Evolutionary conservation across 2,329 filamentous ascomycete genomes (phyloP).

Genomic region (Fusarium tuaranense): DNA sequence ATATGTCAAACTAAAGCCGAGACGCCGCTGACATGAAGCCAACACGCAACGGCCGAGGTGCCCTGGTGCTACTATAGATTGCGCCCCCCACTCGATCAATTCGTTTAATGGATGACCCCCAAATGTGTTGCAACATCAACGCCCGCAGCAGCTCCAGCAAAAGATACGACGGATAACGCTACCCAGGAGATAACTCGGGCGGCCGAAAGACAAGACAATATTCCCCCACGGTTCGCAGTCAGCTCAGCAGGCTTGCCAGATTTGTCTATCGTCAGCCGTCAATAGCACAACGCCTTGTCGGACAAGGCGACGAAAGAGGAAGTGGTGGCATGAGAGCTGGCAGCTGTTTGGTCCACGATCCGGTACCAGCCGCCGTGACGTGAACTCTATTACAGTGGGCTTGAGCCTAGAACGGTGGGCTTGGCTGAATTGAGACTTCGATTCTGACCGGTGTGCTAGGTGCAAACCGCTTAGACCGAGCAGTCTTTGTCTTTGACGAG

Average conservation of each 20-base stretch:
- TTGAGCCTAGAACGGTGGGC: conserved; percentile 30
- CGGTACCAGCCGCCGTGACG: conserved; percentile 33
- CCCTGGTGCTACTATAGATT: background rate
- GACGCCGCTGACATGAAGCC: background rate
- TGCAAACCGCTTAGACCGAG: conserved; percentile 10
- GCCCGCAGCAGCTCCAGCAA: conserved; percentile 37
- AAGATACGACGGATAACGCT: conserved; percentile 35
- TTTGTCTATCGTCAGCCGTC: conserved; percentile 20
- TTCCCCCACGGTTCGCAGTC: conserved; percentile 38
- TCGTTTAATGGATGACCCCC: conserved; percentile 19
- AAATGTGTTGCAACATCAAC: conserved; percentile 21
- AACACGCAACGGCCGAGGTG: background rate
- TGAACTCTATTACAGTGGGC: conserved; percentile 29
- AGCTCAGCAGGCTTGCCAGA: conserved; percentile 30
- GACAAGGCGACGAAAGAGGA: conserved; percentile 36
- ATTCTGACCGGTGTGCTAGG: conserved; percentile 10
- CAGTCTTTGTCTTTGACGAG: conserved; percentile 6
- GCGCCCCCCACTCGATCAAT: conserved; percentile 13
- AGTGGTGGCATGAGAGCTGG: conserved; percentile 26
- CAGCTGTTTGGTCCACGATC: conserved; percentile 18
- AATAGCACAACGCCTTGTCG: conserved; percentile 27
- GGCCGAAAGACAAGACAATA: conserved; percentile 26
- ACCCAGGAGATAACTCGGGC: conserved; percentile 34
- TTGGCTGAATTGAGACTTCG: conserved; percentile 14
- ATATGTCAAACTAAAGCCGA: background rate